phyloP scores from a whole-genome alignment of 768 basidiomycete genomes.

The Rhizopogon salebrosus region DNA sequence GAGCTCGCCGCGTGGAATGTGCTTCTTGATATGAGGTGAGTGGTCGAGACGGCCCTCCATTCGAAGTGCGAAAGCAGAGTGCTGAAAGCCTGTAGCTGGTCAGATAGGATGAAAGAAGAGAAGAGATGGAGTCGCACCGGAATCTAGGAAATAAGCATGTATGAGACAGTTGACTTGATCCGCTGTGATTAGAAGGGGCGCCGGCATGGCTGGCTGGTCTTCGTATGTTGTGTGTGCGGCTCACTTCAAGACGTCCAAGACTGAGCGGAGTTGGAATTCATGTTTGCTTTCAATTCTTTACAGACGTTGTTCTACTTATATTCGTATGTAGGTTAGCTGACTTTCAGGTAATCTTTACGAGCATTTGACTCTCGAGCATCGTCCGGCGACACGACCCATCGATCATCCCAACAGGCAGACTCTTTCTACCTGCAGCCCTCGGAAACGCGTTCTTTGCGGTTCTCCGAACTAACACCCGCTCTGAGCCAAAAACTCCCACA shows the following conservation, averaged over 20 bases:
- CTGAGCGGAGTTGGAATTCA: neutral
- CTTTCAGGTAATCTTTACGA: too few species aligned
- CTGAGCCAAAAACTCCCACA: too few species aligned
- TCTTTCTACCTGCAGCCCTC: too few species aligned
- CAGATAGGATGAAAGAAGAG: conserved; percentile 5
- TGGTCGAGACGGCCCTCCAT: conserved; percentile 69
- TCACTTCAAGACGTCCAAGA: neutral
- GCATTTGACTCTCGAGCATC: too few species aligned
- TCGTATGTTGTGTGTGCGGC: neutral
- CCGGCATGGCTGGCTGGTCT: conserved; percentile 22
- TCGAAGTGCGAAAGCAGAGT: conserved; percentile 77
- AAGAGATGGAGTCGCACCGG: conserved; percentile 40
- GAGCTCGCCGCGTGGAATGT: conserved; percentile 77
- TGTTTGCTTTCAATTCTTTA: too few species aligned
- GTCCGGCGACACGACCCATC: too few species aligned
- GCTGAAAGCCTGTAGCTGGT: conserved; percentile 56
- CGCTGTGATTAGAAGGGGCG: conserved; percentile 61
- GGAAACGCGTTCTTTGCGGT: too few species aligned
- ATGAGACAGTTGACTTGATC: conserved; percentile 86
- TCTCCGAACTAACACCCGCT: too few species aligned
- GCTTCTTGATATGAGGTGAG: conserved; percentile 63
- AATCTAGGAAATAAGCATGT: conserved; percentile 79
- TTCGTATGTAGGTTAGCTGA: too few species aligned
- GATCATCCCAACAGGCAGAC: too few species aligned
- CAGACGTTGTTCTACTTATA: too few species aligned